Base-by-base conservation (phyloP, 768 basidiomycete species). In the Panaeolus papilionaceus region DNA sequence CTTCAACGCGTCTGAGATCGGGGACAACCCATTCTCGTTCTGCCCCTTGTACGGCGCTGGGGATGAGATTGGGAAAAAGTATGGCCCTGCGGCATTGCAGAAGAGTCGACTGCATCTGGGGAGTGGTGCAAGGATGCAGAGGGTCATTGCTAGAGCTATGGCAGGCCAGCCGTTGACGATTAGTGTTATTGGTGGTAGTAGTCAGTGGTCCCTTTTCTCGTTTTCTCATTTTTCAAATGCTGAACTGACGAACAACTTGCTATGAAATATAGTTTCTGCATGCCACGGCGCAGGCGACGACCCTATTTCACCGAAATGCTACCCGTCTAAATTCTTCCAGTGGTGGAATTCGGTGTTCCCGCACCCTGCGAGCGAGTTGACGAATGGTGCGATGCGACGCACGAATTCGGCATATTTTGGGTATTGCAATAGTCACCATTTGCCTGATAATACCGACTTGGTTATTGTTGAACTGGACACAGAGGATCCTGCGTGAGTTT, bases 331-430 rank as follows among this genome's bases (percentile, higher is more conserved):
- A 64, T 94, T 99, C 82, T 99, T 99, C 83, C 83, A 91, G 63
- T 99, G 98, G 97, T 98, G 97, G 94, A 95, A 96, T 79, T 86
- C 84, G 64, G 88, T 99, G n/a, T 99, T 99, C 80, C 98, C 97
- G 0, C 95, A 99, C 78, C 97, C 97, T 0, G 96, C 96, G 1
- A 95, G 96, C 11, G 96, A 99, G 77, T 87, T 99, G 71, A 99
- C 97, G 33, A 99, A 99, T 78, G 97, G 97, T 40, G 97, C 97
- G 3, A 92, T 96, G 86, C 86, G 95, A 16, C 89, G 90, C 62
- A 96, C 96, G 23, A 92, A 92, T 78, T 95, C 96, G 0, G 92
- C 90, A 11, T 99, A 99, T 81, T 99, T 96, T 82, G 93, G 92
- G 9, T 99, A 90, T 81, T 99, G 97, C 84, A 93, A 89, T 72